Base-by-base conservation (phyloP, 2,329 filamentous ascomycete genomes). In the Colletotrichum tofieldiae region DNA sequence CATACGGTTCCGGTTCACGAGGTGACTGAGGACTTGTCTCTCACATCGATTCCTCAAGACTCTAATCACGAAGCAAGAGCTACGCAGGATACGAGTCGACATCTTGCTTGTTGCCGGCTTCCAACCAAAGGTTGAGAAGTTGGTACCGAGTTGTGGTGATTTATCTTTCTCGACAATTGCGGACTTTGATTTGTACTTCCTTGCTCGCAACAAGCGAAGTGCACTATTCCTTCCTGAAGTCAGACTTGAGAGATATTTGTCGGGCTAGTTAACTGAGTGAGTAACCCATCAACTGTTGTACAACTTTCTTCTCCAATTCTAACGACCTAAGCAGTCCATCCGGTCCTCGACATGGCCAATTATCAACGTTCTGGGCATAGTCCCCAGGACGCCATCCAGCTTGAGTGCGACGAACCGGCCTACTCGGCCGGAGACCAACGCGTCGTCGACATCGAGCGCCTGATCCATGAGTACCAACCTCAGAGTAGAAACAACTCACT, bases 391-490 rank as follows among this genome's bases (percentile, higher is more conserved):
- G 60, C 66, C 0, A 71, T 67, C 16, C 41, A 55, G 2, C 41
- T 70, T 20, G 65, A 73, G 8, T 56, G 14, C 2, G 52, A 65
- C 23, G 69, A 69, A 14, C 35, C 54, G 4, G 20, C 32, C 20
- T 39, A 49, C 5, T 39, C 60, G 3, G 43, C 45, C 20, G n/a
- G 49, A 26, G 72, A 73, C 26, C 29, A 51, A 51, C 20, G 51
- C 16, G 37, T 58, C 0, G 39, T 35, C 1, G 61, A 70, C 1
- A 39, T 73, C 11, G 59, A 55, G 3, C 32, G 60, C 1, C 45
- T 39, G 4, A 26, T 74, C 14, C 63, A 35, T 1, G 47, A 67
- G 1, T 74, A 67, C 16, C 58, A n/a, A 7, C 68, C 59, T 16
- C 23, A 43, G 26, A 12, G 4, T 4, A 58, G 39, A 23, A 39